phyloP scores from a whole-genome alignment of 306 rosid genomes.

The Geum urbanum region DNA sequence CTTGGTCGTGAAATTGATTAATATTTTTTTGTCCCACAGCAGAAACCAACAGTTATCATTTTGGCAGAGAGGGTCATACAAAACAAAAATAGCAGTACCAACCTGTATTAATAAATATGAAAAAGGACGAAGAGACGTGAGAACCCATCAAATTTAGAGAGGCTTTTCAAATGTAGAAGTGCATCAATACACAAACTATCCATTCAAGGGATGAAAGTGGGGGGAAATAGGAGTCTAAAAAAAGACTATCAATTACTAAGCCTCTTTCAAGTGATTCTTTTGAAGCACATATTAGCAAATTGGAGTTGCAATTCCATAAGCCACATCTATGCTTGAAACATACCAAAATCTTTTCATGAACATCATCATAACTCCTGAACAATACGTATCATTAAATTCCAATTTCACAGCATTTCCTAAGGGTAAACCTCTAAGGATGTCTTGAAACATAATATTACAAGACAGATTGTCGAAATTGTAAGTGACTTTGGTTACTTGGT shows the following conservation, averaged over 20 bases:
- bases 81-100: conserved; percentile 16
- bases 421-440: background rate
- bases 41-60: conserved; percentile 1
- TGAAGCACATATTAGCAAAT: background rate
- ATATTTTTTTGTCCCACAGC: conserved; percentile 17
- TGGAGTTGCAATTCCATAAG: background rate
- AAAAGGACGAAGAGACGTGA: conserved; percentile 2
- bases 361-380: background rate
- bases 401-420: background rate
- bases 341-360: background rate
- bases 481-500: too few species aligned
- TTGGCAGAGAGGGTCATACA: conserved; percentile 4
- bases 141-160: background rate
- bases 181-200: background rate
- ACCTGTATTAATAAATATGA: conserved; percentile 90
- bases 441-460: background rate
- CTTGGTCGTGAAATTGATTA: conserved; percentile 31
- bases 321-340: background rate
- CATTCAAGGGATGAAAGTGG: too few species aligned
- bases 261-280: background rate
- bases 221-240: too few species aligned
- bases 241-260: background rate
- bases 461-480: background rate
- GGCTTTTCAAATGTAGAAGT: background rate
- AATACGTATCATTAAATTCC: background rate